phyloP scores from a whole-genome alignment of 2,329 filamentous ascomycete species.

The Pleoardoris graminearum region DNA sequence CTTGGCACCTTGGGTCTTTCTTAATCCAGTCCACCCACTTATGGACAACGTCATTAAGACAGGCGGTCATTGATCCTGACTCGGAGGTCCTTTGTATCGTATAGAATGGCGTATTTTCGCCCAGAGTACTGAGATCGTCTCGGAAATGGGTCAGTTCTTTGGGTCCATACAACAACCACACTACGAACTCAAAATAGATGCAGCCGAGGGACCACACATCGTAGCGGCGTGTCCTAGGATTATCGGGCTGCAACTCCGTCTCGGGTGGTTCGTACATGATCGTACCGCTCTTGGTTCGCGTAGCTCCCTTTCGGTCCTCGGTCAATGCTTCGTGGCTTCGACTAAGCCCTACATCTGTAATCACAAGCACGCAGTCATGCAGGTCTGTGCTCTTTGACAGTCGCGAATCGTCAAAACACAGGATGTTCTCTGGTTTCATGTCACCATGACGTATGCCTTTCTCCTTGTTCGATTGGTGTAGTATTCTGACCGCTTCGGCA shows the following conservation, averaged over 20 bases:
- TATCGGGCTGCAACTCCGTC: not conserved
- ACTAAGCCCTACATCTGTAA: conserved; percentile 16
- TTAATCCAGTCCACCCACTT: conserved; percentile 14
- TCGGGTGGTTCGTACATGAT: conserved; percentile 16
- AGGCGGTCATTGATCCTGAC: not conserved
- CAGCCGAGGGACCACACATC: conserved; percentile 24
- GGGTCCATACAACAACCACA: conserved; percentile 19
- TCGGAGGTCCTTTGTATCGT: not conserved
- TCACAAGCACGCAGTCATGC: conserved; percentile 14
- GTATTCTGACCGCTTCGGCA: conserved; percentile 10
- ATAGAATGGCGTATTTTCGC: conserved; percentile 6
- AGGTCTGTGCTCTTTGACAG: not conserved
- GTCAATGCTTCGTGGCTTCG: conserved; percentile 8
- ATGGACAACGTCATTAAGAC: conserved; percentile 7
- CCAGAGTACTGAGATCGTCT: not conserved
- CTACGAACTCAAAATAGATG: conserved; percentile 18
- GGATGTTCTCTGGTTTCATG: conserved; percentile 16
- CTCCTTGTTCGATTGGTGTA: conserved; percentile 6
- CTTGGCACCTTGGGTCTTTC: conserved; percentile 11
- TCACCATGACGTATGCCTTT: conserved; percentile 11
- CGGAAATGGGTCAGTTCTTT: conserved; percentile 6
- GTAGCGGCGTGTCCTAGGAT: conserved; percentile 10
- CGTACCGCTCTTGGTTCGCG: conserved; percentile 7
- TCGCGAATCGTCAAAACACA: conserved; percentile 11
- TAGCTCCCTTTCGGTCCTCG: not conserved